Evolutionary conservation across 1,284 basidiomycete genomes (phyloP), one percentile per base, ranked within the genome.

Genomic region (Peniophora sp.): DNA sequence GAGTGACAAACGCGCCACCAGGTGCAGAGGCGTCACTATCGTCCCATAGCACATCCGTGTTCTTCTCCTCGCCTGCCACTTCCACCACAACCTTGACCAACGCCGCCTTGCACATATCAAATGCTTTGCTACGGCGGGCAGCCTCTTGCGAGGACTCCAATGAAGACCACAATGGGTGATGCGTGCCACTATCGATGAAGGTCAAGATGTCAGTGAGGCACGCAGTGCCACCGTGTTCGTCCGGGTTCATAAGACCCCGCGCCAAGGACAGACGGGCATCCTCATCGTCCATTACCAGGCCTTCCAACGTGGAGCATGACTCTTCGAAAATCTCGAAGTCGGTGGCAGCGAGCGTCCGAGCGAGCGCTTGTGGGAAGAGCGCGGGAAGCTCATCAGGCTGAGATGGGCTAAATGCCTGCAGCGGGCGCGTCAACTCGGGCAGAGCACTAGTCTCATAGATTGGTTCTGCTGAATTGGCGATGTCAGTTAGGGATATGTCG

Each of bases 41-140:
- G 54, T 83, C 79, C 79, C 83, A 90, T 12, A 94, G 69, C 6
- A 83, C 76, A 50, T 87, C 81, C 55, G 81, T 78, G 58, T 89
- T 92, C 57, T 76, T 81, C 57, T 91, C 85, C 60, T 93, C 88
- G 24, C 88, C 90, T 3, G 88, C 81, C 20, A 90, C 77, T 56
- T 90, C 89, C 12, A 97, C 91, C 15, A 97, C 75, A 1, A 85
- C 81, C 58, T 91, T 90, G 58, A 94, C 83, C 2, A 92, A 70
- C 0, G 85, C 86, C 0, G 84, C 88, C 70, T 96, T 97, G 66
- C 88, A 88, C 24, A 83, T 75, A 52, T 84, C 81, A 52, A 96
- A 85, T 0, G 75, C 73, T 61, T 90, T 90, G 59, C 84, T 75
- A 65, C 79, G 83, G 35, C 67, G 63, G 20, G 58, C 55, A 11